These are phyloP conservation scores for Salvia splendens DNA, from an alignment of 257 asterid species.

Conservation along the genomic window DNA sequence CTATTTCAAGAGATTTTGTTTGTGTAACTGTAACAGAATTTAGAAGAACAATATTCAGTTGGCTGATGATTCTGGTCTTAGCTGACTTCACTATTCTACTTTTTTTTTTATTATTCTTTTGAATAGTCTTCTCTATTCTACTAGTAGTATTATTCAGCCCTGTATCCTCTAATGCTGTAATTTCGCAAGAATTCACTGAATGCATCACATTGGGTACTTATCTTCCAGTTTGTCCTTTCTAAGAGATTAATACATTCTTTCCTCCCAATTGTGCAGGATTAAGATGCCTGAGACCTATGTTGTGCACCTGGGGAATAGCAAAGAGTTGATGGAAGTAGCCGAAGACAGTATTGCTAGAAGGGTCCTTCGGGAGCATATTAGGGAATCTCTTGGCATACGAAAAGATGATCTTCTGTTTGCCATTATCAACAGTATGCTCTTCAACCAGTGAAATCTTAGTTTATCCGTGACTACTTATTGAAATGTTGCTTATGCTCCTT, in stretches of 20 bases:
- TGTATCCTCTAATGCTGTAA: constrained; percentile 10
- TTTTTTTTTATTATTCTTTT: no score
- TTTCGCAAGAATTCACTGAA: background rate
- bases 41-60: constrained; percentile 16
- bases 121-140: no score
- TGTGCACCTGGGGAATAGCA: constrained; percentile 98
- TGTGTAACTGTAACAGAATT: background rate
- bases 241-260: constrained; percentile 14
- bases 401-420: constrained; percentile 83
- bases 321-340: constrained; percentile 86
- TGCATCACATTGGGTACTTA: constrained; percentile 16
- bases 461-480: constrained; percentile 18
- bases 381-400: constrained; percentile 87
- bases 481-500: constrained; percentile 2
- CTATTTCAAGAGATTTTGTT: background rate
- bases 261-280: constrained; percentile 59
- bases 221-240: constrained; percentile 28
- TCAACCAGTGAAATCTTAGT: constrained; percentile 22
- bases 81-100: constrained; percentile 6
- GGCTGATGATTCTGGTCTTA: constrained; percentile 3
- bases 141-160: background rate
- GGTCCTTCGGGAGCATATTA: constrained; percentile 81
- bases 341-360: constrained; percentile 77
- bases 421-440: constrained; percentile 79
- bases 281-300: constrained; percentile 93